Evolutionary conservation across 1,284 basidiomycete species (phyloP).

Genomic region (Meripilus lineatus): DNA sequence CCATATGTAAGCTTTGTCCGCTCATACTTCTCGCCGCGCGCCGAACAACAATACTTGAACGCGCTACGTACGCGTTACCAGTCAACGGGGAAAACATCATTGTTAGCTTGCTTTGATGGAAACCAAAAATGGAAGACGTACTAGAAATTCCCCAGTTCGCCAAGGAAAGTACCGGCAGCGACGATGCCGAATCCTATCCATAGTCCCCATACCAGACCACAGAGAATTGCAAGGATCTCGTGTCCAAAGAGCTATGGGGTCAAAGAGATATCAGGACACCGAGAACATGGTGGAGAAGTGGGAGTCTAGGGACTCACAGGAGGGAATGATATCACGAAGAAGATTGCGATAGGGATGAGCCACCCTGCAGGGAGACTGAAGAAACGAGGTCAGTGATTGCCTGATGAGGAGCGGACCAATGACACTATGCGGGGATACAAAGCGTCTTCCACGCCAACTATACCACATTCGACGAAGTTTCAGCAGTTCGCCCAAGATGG

Average conservation of each 20-base stretch:
- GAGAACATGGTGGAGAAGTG: slow-evolving; percentile 15
- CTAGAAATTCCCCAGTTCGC: slow-evolving; percentile 72
- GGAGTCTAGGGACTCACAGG: slow-evolving; percentile 37
- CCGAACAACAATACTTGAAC: slow-evolving; percentile 60
- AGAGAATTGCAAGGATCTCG: slow-evolving; percentile 71
- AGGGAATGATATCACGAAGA: slow-evolving; percentile 77
- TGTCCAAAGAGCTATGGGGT: slow-evolving; percentile 60
- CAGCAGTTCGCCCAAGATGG: no score
- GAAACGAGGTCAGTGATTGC: slow-evolving; percentile 2
- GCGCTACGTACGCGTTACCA: slow-evolving; percentile 44
- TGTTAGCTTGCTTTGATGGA: slow-evolving; percentile 3
- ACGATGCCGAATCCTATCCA: slow-evolving; percentile 66
- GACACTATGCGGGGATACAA: no score
- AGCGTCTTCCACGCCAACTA: no score
- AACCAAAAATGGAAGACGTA: slow-evolving; percentile 28
- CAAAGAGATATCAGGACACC: slow-evolving; percentile 11
- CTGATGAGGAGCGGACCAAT: no score
- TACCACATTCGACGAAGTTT: no score
- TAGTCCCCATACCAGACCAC: slow-evolving; percentile 76
- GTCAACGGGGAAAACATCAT: no score
- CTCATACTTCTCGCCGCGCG: slow-evolving; percentile 69
- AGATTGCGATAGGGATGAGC: slow-evolving; percentile 77
- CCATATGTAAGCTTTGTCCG: slow-evolving; percentile 69
- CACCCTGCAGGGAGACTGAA: slow-evolving; percentile 49
- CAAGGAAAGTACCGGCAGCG: slow-evolving; percentile 60